Evolutionary conservation across 2,329 filamentous ascomycete species (phyloP).

Genomic region (Lizonia empirigonia): DNA sequence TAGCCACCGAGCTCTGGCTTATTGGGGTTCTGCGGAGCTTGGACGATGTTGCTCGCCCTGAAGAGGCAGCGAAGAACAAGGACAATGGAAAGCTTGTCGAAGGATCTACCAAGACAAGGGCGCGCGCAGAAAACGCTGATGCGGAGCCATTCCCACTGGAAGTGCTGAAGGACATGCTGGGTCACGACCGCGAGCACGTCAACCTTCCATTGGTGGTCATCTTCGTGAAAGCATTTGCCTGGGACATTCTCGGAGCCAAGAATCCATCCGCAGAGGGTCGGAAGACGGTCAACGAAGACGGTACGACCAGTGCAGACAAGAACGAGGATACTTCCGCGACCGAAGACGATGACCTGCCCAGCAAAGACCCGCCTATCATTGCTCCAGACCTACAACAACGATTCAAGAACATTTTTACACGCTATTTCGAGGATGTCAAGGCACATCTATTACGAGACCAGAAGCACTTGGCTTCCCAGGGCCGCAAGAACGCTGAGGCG

Average conservation of each 20-base stretch:
- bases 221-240: conserved; percentile 95
- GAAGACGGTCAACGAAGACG: conserved; percentile 83
- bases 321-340: conserved; percentile 58
- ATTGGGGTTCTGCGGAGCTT: conserved; percentile 85
- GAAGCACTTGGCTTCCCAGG: conserved; percentile 83
- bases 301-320: conserved; percentile 64
- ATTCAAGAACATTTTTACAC: conserved; percentile 82
- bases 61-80: conserved; percentile 67
- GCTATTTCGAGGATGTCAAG: conserved; percentile 94
- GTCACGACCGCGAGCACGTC: conserved; percentile 88
- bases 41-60: conserved; percentile 68
- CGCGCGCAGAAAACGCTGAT: conserved; percentile 66
- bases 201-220: conserved; percentile 91
- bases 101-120: conserved; percentile 65
- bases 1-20: conserved; percentile 96
- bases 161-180: conserved; percentile 94
- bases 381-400: conserved; percentile 78
- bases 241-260: conserved; percentile 89
- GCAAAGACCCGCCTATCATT: conserved; percentile 74
- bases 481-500: conserved; percentile 92
- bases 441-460: conserved; percentile 88
- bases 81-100: conserved; percentile 60
- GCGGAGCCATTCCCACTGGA: conserved; percentile 94
- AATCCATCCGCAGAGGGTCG: conserved; percentile 74
- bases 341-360: conserved; percentile 58